Evolutionary conservation across 768 basidiomycete genomes (phyloP).

Genomic region (Serendipita indica): DNA sequence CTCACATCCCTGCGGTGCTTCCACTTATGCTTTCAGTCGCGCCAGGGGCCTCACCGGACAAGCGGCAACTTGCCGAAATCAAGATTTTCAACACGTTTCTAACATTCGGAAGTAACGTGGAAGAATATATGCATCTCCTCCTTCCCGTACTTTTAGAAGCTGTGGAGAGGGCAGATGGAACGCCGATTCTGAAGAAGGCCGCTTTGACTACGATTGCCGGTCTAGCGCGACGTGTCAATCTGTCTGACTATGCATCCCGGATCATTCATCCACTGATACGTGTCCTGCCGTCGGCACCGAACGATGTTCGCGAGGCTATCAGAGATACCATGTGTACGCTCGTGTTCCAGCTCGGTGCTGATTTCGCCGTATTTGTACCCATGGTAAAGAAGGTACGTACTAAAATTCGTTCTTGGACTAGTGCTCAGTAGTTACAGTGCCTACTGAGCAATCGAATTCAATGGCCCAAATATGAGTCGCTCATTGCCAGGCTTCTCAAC

Average conservation of each 20-base stretch:
- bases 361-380: conserved; percentile 95
- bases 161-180: conserved; percentile 62
- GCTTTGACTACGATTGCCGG: conserved; percentile 88
- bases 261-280: conserved; percentile 92
- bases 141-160: conserved; percentile 88
- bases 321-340: conserved; percentile 90
- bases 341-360: conserved; percentile 84
- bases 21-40: conserved; percentile 84
- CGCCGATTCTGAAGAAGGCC: conserved; percentile 60
- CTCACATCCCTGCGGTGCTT: conserved; percentile 79
- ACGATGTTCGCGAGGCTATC: conserved; percentile 70
- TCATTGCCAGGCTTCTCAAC: conserved; percentile 77
- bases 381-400: conserved; percentile 79
- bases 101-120: conserved; percentile 90
- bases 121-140: conserved; percentile 93
- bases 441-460: conserved; percentile 59
- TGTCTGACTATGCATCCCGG: conserved; percentile 92
- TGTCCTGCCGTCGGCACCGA: conserved; percentile 56
- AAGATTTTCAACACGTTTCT: conserved; percentile 90
- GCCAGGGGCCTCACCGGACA: conserved; percentile 69
- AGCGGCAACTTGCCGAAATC: conserved; percentile 61
- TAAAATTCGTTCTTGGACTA: background rate
- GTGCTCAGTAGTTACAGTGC: conserved; percentile 37
- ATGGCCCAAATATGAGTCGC: conserved; percentile 73
- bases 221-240: conserved; percentile 83